Evolutionary conservation across 2,329 filamentous ascomycete genomes (phyloP).

Genomic region (Fusarium sacchari): DNA sequence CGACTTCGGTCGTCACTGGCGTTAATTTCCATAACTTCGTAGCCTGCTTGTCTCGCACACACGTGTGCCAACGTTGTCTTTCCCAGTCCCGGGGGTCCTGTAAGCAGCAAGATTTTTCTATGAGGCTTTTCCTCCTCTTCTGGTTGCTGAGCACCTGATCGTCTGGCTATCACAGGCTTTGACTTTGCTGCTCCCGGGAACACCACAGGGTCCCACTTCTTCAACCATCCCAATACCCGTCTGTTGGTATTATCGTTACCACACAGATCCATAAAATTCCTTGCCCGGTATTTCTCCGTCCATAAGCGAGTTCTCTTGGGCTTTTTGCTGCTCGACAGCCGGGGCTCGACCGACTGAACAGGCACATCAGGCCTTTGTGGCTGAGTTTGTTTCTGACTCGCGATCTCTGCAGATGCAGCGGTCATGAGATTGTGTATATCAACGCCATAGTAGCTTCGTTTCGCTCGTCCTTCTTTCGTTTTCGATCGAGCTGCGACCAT

Average conservation of each 20-base stretch:
- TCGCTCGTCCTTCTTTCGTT: slow-evolving; percentile 73
- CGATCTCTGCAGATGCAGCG: slow-evolving; percentile 70
- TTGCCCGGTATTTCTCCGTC: slow-evolving; percentile 97
- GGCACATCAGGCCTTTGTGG: slow-evolving; percentile 47
- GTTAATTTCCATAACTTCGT: slow-evolving; percentile 97
- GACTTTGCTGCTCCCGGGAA: slow-evolving; percentile 79
- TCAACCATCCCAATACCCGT: slow-evolving; percentile 90
- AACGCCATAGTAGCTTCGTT: slow-evolving; percentile 87
- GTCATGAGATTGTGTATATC: slow-evolving; percentile 87
- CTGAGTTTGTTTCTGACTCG: slow-evolving; percentile 47
- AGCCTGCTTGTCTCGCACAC: slow-evolving; percentile 92
- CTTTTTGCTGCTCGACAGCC: slow-evolving; percentile 48
- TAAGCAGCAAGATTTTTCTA: slow-evolving; percentile 87
- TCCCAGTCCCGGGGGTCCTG: slow-evolving; percentile 90
- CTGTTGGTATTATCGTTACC: slow-evolving; percentile 96
- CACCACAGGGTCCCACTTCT: slow-evolving; percentile 91
- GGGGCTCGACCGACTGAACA: slow-evolving; percentile 56
- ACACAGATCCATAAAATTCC: slow-evolving; percentile 90
- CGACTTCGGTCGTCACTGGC: slow-evolving; percentile 93
- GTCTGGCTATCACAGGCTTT: slow-evolving; percentile 57
- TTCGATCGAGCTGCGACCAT: slow-evolving; percentile 75
- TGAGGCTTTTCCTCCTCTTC: slow-evolving; percentile 78
- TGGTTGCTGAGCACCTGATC: slow-evolving; percentile 55
- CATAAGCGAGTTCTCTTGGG: slow-evolving; percentile 73
- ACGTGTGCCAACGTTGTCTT: slow-evolving; percentile 98